These are phyloP conservation scores for Trichoderma sp. DNA, from an alignment of 2,329 filamentous ascomycete genomes.

Conservation along the genomic window DNA sequence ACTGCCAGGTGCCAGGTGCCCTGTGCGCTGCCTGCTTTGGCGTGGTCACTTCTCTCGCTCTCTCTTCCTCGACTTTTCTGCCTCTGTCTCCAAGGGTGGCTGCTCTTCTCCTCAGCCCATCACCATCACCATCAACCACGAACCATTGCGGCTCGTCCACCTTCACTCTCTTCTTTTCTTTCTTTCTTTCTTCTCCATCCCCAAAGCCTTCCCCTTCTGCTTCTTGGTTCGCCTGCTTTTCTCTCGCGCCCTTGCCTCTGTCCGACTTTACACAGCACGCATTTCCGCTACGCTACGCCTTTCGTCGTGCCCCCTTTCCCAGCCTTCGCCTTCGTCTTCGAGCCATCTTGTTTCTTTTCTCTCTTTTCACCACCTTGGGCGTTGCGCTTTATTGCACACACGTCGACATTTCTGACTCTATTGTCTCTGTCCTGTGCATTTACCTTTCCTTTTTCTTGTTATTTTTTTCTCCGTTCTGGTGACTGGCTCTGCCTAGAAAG, in stretches of 20 bases:
- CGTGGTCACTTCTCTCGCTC: conserved; percentile 10
- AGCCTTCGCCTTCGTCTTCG: conserved; percentile 27
- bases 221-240: conserved; percentile 31
- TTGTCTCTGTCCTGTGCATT: conserved; percentile 28
- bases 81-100: conserved; percentile 8
- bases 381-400: conserved; percentile 29
- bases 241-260: conserved; percentile 28
- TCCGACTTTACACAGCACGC: conserved; percentile 23
- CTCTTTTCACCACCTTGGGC: conserved; percentile 27
- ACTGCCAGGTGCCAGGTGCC: conserved; percentile 16
- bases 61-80: conserved; percentile 20
- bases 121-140: conserved; percentile 13
- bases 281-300: conserved; percentile 21
- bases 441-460: conserved; percentile 30
- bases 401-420: conserved; percentile 27
- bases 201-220: conserved; percentile 27
- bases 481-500: conserved; percentile 22
- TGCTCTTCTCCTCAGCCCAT: conserved; percentile 20
- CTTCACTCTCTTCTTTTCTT: conserved; percentile 28
- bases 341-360: conserved; percentile 24
- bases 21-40: conserved; percentile 18
- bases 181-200: conserved; percentile 30
- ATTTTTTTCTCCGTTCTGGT: conserved; percentile 29
- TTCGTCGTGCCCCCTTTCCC: conserved; percentile 34
- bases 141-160: conserved; percentile 21